phyloP scores from a whole-genome alignment of 2,329 filamentous ascomycete genomes.

The Verticillium longisporum region DNA sequence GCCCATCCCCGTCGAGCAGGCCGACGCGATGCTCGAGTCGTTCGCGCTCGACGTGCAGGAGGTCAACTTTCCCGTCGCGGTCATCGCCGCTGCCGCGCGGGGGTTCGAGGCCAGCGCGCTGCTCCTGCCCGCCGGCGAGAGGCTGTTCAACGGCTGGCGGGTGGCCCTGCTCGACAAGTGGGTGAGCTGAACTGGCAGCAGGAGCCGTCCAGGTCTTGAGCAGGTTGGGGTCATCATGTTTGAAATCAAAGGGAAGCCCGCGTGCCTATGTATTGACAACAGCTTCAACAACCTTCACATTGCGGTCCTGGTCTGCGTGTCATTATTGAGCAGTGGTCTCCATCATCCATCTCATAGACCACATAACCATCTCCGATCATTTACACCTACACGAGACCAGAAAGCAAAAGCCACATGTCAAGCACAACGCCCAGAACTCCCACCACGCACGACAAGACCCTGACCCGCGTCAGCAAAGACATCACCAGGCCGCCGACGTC shows the following conservation, averaged over 20 bases:
- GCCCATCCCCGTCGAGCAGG: conserved; percentile 32
- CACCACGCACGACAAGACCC: neutral
- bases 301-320: too few relatives aligned
- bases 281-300: too few relatives aligned
- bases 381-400: neutral
- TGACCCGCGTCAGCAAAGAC: neutral
- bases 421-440: neutral
- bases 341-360: too few relatives aligned
- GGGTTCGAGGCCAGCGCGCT: conserved; percentile 40
- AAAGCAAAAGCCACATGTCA: neutral
- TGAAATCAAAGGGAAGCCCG: neutral
- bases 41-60: conserved; percentile 53
- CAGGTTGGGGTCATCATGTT: too few relatives aligned
- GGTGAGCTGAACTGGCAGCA: conserved; percentile 15
- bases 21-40: conserved; percentile 41
- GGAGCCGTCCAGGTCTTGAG: neutral
- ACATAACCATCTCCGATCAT: neutral
- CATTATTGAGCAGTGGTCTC: too few relatives aligned
- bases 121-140: conserved; percentile 48
- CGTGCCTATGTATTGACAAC: too few relatives aligned
- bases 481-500: neutral
- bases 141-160: conserved; percentile 58
- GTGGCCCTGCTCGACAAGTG: conserved; percentile 57
- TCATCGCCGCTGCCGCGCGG: conserved; percentile 36
- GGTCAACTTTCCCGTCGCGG: conserved; percentile 42